Conservation (phyloP, 2,329 filamentous ascomycete species). For the Penicillium griseofulvum region DNA sequence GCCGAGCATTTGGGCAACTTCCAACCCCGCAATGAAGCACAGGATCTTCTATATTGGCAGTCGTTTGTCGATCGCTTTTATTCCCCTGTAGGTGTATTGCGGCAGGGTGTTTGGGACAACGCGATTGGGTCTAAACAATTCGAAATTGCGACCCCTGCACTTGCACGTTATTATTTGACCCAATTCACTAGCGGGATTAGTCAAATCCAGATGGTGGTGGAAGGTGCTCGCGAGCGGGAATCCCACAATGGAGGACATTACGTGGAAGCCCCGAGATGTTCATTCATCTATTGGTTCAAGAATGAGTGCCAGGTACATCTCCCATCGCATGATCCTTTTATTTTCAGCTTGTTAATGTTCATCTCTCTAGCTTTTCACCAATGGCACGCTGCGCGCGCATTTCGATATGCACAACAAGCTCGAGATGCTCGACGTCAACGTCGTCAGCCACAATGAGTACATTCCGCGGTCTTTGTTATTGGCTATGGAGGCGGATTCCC, state of each 20-base stretch:
- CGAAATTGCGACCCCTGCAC: constrained; percentile 76
- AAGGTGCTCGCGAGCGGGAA: constrained; percentile 60
- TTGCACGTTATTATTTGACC: constrained; percentile 85
- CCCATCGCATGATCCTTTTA: constrained; percentile 17
- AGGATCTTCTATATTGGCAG: constrained; percentile 75
- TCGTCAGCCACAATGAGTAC: constrained; percentile 75
- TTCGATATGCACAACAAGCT: constrained; percentile 79
- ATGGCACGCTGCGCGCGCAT: constrained; percentile 72
- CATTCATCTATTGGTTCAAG: constrained; percentile 84
- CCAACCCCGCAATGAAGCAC: constrained; percentile 59
- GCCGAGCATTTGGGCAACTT: constrained; percentile 56
- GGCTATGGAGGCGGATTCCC: constrained; percentile 51
- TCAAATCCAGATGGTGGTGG: constrained; percentile 81
- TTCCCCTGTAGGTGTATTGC: constrained; percentile 70
- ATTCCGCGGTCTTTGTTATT: constrained; percentile 65
- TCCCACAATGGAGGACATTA: constrained; percentile 65
- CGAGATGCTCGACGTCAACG: constrained; percentile 79
- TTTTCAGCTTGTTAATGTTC: constrained; percentile 1
- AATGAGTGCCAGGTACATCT: constrained; percentile 72
- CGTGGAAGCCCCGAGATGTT: constrained; percentile 73
- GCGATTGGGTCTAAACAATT: constrained; percentile 72
- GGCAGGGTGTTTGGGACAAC: constrained; percentile 61
- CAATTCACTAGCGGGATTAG: constrained; percentile 84
- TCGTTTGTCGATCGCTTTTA: constrained; percentile 80
- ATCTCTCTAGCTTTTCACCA: constrained; percentile 63